Base-by-base conservation (phyloP, 2,329 filamentous ascomycete genomes). In the Dothideomycetes sp. region DNA sequence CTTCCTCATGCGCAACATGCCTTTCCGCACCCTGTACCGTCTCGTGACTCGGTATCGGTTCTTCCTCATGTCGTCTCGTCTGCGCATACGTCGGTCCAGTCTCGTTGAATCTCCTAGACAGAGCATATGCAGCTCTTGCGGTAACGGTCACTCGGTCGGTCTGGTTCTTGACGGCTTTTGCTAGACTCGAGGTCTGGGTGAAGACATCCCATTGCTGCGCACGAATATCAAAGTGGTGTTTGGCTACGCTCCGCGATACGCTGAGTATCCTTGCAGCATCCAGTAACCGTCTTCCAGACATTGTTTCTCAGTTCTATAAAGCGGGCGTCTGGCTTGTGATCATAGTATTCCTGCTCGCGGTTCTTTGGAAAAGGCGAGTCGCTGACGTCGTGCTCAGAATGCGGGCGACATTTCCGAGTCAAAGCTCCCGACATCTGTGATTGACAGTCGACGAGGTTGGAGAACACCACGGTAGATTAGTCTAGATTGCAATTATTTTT, bases 111-210 rank as follows among this genome's bases (percentile, higher is more conserved):
- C 74, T 67, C 47, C 69, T 68, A 11, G 71, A 71, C 37, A 82
- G 64, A 37, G 72, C 71, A 24, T 74, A 68, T 15, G 76, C 77
- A 29, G 78, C 78, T 50, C 73, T 69, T 25, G 71, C 69, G 13
- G 76, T 80, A 36, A 79, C 62, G 1, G 76, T 76, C 35, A 81
- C 59, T 41, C 73, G 68, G 47, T 80, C 74, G 2, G 73, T 74
- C 59, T 80, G 76, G 37, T 56, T 67, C 56, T 77, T 77, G 42
- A 80, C 65, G 11, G 73, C 72, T 55, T 74, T 78, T 19, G 76
- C 74, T 33, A 84, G 58, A 20, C 73, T 75, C 2, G 80, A 83
- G 0, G 80, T 82, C 49, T 72, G 69, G 35, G 64, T 76, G 58
- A 74, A 82, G 33, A 76, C 59, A 54, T 81, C 73, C 51, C 80